These are phyloP conservation scores for Ceratocystis destructans DNA, from an alignment of 2,329 filamentous ascomycete species.

Conservation along the genomic window DNA sequence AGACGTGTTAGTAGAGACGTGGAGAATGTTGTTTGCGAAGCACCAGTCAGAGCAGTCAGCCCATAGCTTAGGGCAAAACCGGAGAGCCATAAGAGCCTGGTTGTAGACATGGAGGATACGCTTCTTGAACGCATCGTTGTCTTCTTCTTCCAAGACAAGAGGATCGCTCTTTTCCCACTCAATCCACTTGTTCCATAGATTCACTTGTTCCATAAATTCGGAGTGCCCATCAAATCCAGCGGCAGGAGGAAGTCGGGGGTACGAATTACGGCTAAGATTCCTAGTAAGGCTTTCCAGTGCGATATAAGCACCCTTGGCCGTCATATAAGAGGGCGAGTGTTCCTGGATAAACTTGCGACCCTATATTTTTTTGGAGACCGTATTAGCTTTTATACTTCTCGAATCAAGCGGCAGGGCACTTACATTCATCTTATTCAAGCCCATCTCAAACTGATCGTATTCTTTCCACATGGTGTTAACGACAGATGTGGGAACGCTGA, in stretches of 20 bases:
- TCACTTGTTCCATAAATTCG: slow-evolving; percentile 71
- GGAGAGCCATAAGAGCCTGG: slow-evolving; percentile 80
- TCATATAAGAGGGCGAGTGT: slow-evolving; percentile 87
- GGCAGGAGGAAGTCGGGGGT: slow-evolving; percentile 70
- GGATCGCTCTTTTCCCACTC: slow-evolving; percentile 91
- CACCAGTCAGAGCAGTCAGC: slow-evolving; percentile 90
- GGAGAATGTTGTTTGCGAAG: slow-evolving; percentile 56
- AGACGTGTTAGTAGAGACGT: slow-evolving; percentile 33
- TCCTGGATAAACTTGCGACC: slow-evolving; percentile 92
- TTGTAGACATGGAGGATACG: slow-evolving; percentile 84
- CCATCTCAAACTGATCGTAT: slow-evolving; percentile 92
- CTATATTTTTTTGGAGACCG: slow-evolving; percentile 30
- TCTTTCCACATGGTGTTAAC: slow-evolving; percentile 88
- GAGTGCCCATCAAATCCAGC: slow-evolving; percentile 75
- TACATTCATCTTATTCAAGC: slow-evolving; percentile 82
- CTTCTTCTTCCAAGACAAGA: slow-evolving; percentile 70
- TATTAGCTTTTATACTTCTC: background rate
- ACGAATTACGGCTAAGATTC: slow-evolving; percentile 58
- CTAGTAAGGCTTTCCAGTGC: slow-evolving; percentile 80
- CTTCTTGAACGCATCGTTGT: slow-evolving; percentile 57
- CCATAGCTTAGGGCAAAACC: slow-evolving; percentile 95
- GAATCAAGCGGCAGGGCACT: slow-evolving; percentile 23
- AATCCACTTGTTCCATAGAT: slow-evolving; percentile 88
- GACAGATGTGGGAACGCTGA: slow-evolving; percentile 70
- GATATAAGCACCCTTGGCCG: slow-evolving; percentile 77